Percentiles rank a stretch among this genome's conserved stretches.
Conservation (phyloP, 2,329 filamentous ascomycete genomes). For the Botrytis sinoallii region DNA sequence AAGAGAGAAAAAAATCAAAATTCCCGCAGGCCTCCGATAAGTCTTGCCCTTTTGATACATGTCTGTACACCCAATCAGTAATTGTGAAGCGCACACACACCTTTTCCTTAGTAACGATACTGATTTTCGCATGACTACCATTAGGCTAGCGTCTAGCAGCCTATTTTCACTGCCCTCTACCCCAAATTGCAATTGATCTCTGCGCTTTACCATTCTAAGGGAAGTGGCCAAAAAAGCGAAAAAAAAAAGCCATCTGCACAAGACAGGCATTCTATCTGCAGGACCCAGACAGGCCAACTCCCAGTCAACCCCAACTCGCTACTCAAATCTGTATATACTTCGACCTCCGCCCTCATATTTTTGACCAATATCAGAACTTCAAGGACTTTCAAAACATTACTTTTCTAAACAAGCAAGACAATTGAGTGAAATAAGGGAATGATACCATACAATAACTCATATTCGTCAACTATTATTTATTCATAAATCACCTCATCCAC, state of each 20-base stretch:
- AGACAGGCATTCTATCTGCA: conserved; percentile 22
- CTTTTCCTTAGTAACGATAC: background rate
- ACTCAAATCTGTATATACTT: conserved; percentile 27
- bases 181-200: background rate
- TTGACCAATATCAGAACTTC: conserved; percentile 11
- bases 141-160: conserved; percentile 6
- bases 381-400: background rate
- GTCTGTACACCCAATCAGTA: background rate
- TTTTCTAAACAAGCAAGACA: conserved; percentile 1
- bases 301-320: conserved; percentile 22
- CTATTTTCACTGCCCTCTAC: background rate
- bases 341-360: conserved; percentile 23
- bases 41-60: background rate
- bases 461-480: conserved; percentile 19
- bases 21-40: conserved; percentile 10
- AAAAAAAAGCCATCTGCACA: conserved; percentile 26
- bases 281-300: conserved; percentile 25
- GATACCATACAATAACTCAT: conserved; percentile 22
- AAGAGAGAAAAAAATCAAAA: background rate
- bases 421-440: conserved; percentile 17
- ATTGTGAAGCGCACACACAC: conserved; percentile 1
- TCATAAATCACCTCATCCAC: conserved; percentile 26
- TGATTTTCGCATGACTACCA: conserved; percentile 13
- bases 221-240: conserved; percentile 15
- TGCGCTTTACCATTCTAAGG: background rate